A percentile compares a stretch with the other conserved stretches of the same genome.
Evolutionary conservation across 106 monocot species (phyloP).

Genomic region (Apostasia shenzhenica): DNA sequence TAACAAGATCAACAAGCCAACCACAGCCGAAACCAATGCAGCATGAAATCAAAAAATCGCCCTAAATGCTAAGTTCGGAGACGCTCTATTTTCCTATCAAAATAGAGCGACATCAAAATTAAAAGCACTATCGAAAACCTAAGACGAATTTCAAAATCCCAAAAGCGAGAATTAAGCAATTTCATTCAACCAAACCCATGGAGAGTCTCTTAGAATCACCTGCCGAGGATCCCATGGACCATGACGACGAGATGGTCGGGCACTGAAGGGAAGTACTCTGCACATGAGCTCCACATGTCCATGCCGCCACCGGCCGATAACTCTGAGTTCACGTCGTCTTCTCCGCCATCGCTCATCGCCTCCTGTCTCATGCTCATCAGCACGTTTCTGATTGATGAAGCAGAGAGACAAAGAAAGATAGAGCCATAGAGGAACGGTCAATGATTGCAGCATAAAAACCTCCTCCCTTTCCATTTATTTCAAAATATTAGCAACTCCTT

Average conservation of each 20-base stretch:
- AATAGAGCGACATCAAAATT: background rate
- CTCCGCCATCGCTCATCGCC: background rate
- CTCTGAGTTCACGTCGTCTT: slow-evolving; percentile 10
- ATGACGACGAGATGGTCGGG: slow-evolving; percentile 34
- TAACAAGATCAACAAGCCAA: too few relatives aligned
- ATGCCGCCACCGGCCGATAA: slow-evolving; percentile 13
- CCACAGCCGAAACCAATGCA: too few relatives aligned
- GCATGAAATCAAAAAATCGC: too few relatives aligned
- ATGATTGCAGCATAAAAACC: background rate
- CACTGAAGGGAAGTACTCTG: background rate
- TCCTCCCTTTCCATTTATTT: too few relatives aligned
- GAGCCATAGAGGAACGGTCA: background rate
- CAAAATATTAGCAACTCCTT: too few relatives aligned
- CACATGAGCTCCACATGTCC: slow-evolving; percentile 16
- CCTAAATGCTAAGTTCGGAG: too few relatives aligned
- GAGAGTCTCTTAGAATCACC: slow-evolving; percentile 2
- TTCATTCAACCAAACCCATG: background rate
- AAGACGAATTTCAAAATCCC: background rate
- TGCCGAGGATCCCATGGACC: slow-evolving; percentile 34
- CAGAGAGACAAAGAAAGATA: background rate
- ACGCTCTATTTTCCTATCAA: background rate
- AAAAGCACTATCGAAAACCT: background rate
- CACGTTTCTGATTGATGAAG: background rate
- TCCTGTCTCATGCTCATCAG: background rate
- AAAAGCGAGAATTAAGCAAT: background rate